Evolutionary conservation across 495 filamentous ascomycete genomes (phyloP), one percentile per base, ranked within the genome.

Genomic region (Lophiotrema nucula): DNA sequence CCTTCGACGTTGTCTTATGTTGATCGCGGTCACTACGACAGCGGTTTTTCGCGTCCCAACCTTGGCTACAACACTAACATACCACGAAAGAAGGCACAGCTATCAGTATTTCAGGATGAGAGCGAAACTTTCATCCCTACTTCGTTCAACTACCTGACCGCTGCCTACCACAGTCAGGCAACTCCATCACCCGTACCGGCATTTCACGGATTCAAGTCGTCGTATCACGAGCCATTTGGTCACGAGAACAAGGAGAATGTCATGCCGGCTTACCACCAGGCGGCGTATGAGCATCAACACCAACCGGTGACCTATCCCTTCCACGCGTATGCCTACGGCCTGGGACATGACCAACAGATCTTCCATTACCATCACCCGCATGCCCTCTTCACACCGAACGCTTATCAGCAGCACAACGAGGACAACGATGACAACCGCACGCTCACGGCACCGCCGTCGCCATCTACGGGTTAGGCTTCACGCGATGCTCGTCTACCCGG

Each of bases 101-200:
- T 70, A 41, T 52, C 65, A 6, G 58, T 70, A 37, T 70, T 65
- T 39, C 57, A 67, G 8, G 67, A 67, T 50, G 56, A 67, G 15
- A 58, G 69, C 2, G 63, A 70, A 16, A 57, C 70, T 10, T 73
- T 71, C 54, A 38, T 57, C 25, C 67, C 69, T 16, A 47, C 67
- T 5, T n/a, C 24, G 1, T 48, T 70, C 26, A 64, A 60, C 44
- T 60, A 56, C 39, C 61, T 72, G 16, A 68, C 56, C 8, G 64
- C 66, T 16, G 60, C 59, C 23, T 67, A 62, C 49, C 67, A 62
- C 39, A 48, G 49, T 11, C 56, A 60, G 27, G 38, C 65, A 27
- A 51, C 57, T 44, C 54, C 53, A 37, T 37, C 61, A n/a, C 51
- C 56, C 3, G 48, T 49, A 11, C 47, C 53, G 18, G 46, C 46